Evolutionary conservation across 2,329 filamentous ascomycete species (phyloP).

Genomic region (Neurospora crassa): DNA sequence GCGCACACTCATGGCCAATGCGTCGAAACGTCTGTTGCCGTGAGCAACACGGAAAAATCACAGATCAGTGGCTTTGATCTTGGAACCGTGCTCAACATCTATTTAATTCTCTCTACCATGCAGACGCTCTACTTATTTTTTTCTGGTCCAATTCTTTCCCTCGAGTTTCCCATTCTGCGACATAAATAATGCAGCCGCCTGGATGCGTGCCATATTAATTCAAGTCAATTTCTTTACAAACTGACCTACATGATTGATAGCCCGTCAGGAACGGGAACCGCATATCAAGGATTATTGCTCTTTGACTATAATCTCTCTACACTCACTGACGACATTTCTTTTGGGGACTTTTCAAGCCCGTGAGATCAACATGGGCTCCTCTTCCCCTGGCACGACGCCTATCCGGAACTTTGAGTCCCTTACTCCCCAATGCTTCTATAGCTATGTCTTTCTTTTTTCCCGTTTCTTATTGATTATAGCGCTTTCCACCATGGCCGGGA

Average conservation of each 20-base stretch:
- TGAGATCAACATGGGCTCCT: background rate
- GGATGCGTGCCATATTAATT: background rate
- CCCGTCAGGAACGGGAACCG: background rate
- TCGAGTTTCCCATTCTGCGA: background rate
- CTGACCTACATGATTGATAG: background rate
- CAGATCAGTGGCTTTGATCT: background rate
- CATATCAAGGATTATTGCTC: background rate
- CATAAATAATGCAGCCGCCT: background rate
- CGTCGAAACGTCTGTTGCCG: background rate
- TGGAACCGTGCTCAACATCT: background rate
- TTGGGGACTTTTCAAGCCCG: background rate
- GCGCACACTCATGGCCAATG: background rate
- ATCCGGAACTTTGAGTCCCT: constrained; percentile 52
- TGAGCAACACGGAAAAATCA: background rate
- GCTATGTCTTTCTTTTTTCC: constrained; percentile 66
- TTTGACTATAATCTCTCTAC: background rate
- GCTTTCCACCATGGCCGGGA: constrained; percentile 68
- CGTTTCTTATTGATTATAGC: constrained; percentile 61
- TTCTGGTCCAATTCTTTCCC: background rate
- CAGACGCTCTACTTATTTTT: too few species aligned
- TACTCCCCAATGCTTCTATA: constrained; percentile 29
- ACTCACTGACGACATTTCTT: background rate
- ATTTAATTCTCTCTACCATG: background rate
- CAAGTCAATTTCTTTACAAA: background rate
- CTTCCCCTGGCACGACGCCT: background rate